Evolutionary conservation across 2,329 filamentous ascomycete genomes (phyloP), one percentile per base, ranked within the genome.

Genomic region (Daldinia sp.): DNA sequence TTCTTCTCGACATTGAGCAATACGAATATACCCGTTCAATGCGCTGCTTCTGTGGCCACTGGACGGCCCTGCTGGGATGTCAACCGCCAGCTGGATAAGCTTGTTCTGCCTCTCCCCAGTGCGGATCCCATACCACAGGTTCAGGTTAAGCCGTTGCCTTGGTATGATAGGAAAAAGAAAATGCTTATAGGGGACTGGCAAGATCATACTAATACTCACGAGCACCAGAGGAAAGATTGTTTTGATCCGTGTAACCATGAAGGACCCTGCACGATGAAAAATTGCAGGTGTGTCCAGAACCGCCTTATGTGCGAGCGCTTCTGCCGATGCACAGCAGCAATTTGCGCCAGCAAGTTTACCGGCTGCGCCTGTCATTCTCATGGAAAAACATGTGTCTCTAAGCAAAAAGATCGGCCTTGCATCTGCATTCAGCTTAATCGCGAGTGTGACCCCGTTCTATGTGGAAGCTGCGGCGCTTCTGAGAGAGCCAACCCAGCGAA

Each of bases 391-490:
- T 90, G 88, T 65, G 68, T 82, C 4, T 75, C 82, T 10, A 85
- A 83, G 41, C 80, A 88, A 68, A 84, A 83, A 63, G 85, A 86
- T 58, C 77, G 78, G 62, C 82, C 83, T 3, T 95, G 92, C 72
- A 88, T 90, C 11, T 96, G 92, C 70, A 81, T 87, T 17, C 82
- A 85, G 70, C 81, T 92, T 53, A 90, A 91, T 68, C 85, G 92
- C 35, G 92, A 96, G 77, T 96, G 92, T 72, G 92, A 95, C 70
- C 87, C 91, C 1, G 87, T 90, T 61, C 80, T 94, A 10, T 96
- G 92, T 71, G 82, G 82, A 13, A 82, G 80, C 7, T 95, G 92
- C 69, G 91, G 91, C 25, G 90, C 89, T 0, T 73, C 80, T 9
- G 86, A 91, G 61, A 83, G 90, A 1, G 84, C 91, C 2, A 87